A percentile compares a stretch with the other conserved stretches of the same genome.
phyloP scores from a whole-genome alignment of 2,329 filamentous ascomycete species.

The Claviceps quebecensis region DNA sequence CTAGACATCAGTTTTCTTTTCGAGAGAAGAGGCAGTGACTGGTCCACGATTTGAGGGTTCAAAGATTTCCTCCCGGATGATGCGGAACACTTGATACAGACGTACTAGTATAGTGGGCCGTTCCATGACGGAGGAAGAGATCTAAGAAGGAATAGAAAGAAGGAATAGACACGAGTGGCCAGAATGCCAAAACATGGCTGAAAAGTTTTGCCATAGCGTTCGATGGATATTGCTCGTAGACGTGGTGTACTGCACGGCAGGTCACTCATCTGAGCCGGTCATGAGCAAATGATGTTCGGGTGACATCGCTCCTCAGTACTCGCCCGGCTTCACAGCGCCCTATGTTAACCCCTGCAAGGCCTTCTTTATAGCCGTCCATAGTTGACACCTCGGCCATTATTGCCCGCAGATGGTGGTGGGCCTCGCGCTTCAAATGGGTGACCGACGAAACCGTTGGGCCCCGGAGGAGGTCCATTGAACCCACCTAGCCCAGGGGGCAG shows the following conservation, averaged over 20 bases:
- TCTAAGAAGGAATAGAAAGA: not conserved
- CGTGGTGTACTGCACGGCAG: not conserved
- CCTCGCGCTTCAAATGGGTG: constrained; percentile 40
- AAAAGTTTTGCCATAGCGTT: not conserved
- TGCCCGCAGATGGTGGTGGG: constrained; percentile 35
- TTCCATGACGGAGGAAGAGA: not conserved
- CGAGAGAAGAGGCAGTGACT: too few species aligned
- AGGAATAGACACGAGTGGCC: not conserved
- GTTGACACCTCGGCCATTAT: constrained; percentile 21
- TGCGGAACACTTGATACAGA: too few species aligned
- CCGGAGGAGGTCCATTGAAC: constrained; percentile 37
- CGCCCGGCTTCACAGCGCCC: not conserved
- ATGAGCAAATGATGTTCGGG: not conserved
- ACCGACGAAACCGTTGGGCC: constrained; percentile 32
- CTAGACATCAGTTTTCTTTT: too few species aligned
- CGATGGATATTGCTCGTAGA: not conserved
- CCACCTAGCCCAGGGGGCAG: constrained; percentile 41
- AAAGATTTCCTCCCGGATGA: too few species aligned
- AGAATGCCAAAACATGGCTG: not conserved
- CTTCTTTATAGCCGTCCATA: constrained; percentile 18
- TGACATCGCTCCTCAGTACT: not conserved
- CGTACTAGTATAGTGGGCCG: too few species aligned
- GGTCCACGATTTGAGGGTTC: too few species aligned
- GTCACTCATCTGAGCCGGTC: not conserved
- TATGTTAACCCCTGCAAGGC: too few species aligned